Percentiles rank a stretch among this genome's conserved stretches.
Conservation (phyloP, 768 basidiomycete species). For the Cantharellus cinnabarinus region DNA sequence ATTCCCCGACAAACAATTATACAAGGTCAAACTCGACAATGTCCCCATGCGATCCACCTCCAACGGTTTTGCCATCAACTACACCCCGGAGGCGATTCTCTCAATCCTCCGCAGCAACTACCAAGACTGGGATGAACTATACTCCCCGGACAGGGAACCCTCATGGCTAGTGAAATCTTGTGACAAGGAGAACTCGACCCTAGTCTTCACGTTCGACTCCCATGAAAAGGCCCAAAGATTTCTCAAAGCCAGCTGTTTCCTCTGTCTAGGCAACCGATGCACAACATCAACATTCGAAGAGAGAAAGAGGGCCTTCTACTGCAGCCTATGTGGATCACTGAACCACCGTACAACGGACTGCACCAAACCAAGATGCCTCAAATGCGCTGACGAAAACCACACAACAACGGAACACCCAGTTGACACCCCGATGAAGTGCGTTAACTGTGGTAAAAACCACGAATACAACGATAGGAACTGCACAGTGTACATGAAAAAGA, state of each 20-base stretch:
- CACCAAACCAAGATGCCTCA: not conserved
- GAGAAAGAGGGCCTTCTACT: no score
- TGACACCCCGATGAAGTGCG: not conserved
- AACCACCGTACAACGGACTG: not conserved
- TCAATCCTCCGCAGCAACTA: no score
- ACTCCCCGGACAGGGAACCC: not conserved
- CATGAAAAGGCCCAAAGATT: no score
- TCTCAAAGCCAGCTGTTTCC: no score
- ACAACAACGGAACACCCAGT: not conserved
- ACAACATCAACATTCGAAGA: no score
- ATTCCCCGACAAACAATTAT: not conserved
- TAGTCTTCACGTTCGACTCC: no score
- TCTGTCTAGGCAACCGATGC: no score
- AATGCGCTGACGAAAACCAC: not conserved
- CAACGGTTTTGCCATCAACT: no score
- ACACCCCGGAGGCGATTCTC: no score
- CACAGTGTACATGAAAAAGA: not conserved
- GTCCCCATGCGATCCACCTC: no score
- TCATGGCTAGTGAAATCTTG: no score
- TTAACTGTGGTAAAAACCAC: not conserved
- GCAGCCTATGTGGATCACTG: not conserved
- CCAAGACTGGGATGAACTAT: not conserved
- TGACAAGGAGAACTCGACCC: no score
- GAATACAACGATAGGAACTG: not conserved
- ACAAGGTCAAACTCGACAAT: not conserved